Conservation (phyloP, 129 eudicot genomes). For the Artemisia annua region DNA sequence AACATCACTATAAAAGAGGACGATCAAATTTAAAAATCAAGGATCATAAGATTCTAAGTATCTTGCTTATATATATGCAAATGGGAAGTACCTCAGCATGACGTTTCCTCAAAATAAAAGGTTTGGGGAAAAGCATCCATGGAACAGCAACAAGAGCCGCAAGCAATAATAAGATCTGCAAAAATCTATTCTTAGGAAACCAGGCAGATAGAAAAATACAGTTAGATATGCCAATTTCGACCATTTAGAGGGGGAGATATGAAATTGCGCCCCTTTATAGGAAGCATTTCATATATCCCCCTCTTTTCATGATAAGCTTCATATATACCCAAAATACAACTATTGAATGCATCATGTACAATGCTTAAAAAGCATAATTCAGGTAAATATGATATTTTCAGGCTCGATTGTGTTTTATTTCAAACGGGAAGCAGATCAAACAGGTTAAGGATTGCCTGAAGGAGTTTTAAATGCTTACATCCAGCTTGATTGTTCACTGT, state of each 20-base stretch:
- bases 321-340: too few species aligned
- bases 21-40: background rate
- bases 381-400: too few species aligned
- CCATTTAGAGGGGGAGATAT: too few species aligned
- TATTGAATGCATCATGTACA: too few species aligned
- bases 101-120: slow-evolving; percentile 82
- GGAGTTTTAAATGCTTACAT: too few species aligned
- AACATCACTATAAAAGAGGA: too few species aligned
- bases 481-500: too few species aligned
- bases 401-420: background rate
- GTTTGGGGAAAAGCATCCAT: slow-evolving; percentile 99
- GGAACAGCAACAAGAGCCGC: slow-evolving; percentile 96
- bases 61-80: background rate
- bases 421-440: background rate
- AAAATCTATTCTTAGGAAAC: slow-evolving; percentile 23
- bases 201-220: slow-evolving; percentile 13
- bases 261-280: too few species aligned
- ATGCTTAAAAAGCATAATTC: too few species aligned
- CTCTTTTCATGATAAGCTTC: too few species aligned
- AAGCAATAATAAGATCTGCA: slow-evolving; percentile 86
- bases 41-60: background rate
- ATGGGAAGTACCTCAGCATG: slow-evolving; percentile 68
- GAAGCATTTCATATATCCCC: too few species aligned
- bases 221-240: background rate
- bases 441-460: too few species aligned